Evolutionary conservation across 1,139 yeast species (phyloP).

Genomic region (Hansenula sp.): DNA sequence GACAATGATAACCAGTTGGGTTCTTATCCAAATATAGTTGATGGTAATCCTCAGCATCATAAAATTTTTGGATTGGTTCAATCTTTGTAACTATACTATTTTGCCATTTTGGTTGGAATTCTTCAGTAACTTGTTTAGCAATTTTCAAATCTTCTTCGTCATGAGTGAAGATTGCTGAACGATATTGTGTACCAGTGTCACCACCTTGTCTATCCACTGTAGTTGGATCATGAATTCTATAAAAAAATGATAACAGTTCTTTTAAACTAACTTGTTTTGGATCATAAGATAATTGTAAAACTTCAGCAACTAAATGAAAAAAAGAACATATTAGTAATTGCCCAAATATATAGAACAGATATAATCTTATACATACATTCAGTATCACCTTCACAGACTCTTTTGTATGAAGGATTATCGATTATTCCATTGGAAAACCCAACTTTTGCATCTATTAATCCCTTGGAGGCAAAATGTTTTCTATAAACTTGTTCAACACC

Average conservation of each 20-base stretch:
- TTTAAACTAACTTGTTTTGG: conserved; percentile 56
- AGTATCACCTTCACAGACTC: conserved; percentile 75
- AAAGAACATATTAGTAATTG: neutral
- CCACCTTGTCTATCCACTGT: conserved; percentile 64
- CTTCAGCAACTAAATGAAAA: conserved; percentile 47
- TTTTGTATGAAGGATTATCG: conserved; percentile 61
- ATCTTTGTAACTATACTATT: conserved; percentile 60
- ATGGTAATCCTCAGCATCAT: conserved; percentile 94
- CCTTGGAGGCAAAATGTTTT: conserved; percentile 58
- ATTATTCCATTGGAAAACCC: conserved; percentile 84
- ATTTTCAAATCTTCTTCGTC: conserved; percentile 38
- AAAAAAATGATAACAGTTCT: conserved; percentile 71
- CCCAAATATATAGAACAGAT: no score
- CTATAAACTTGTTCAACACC: conserved; percentile 85
- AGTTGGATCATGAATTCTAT: conserved; percentile 86
- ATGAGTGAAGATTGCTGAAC: conserved; percentile 69
- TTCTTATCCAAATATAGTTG: conserved; percentile 76
- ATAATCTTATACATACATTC: conserved; percentile 27
- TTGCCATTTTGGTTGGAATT: conserved; percentile 55
- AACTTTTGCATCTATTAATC: conserved; percentile 72
- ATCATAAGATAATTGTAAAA: conserved; percentile 77
- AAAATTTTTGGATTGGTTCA: conserved; percentile 65
- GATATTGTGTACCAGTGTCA: conserved; percentile 75
- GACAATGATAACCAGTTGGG: conserved; percentile 86
- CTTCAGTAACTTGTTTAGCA: conserved; percentile 38